Evolutionary conservation across 129 eudicot genomes (phyloP).

Genomic region (Glebionis coronaria): DNA sequence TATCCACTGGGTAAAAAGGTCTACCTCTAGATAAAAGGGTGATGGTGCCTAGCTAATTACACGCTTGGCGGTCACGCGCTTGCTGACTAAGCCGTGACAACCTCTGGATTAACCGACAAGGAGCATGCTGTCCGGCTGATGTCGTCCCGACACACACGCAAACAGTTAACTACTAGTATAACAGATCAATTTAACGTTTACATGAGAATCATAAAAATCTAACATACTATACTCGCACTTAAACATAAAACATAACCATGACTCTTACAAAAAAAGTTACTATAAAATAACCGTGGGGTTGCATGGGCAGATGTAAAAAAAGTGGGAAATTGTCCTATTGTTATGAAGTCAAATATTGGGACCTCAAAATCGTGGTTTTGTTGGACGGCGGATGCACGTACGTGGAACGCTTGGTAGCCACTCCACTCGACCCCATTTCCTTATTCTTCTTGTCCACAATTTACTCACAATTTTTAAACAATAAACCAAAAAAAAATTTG

Average conservation of each 20-base stretch:
- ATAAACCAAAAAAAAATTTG: no score
- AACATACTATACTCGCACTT: background rate
- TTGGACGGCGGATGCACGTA: slow-evolving; percentile 29
- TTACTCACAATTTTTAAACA: background rate
- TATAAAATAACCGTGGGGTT: background rate
- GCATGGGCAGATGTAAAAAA: slow-evolving; percentile 11
- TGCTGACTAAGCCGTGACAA: no score
- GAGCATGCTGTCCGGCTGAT: no score
- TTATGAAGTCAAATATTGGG: slow-evolving; percentile 20
- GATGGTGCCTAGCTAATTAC: no score
- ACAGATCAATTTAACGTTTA: no score
- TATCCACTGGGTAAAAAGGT: no score
- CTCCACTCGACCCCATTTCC: slow-evolving; percentile 20
- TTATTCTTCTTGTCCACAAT: slow-evolving; percentile 27
- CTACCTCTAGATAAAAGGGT: no score
- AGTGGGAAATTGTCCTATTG: slow-evolving; percentile 21
- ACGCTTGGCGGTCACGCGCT: no score
- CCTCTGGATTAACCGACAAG: no score
- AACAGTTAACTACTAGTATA: no score
- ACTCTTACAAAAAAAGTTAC: background rate
- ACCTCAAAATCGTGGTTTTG: slow-evolving; percentile 22
- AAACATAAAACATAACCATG: background rate
- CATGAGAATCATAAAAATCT: no score
- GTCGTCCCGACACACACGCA: no score
- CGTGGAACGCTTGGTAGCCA: slow-evolving; percentile 23